Evolutionary conservation across 1,284 basidiomycete genomes (phyloP).

Genomic region (Cutaneotrichosporon dermatis): DNA sequence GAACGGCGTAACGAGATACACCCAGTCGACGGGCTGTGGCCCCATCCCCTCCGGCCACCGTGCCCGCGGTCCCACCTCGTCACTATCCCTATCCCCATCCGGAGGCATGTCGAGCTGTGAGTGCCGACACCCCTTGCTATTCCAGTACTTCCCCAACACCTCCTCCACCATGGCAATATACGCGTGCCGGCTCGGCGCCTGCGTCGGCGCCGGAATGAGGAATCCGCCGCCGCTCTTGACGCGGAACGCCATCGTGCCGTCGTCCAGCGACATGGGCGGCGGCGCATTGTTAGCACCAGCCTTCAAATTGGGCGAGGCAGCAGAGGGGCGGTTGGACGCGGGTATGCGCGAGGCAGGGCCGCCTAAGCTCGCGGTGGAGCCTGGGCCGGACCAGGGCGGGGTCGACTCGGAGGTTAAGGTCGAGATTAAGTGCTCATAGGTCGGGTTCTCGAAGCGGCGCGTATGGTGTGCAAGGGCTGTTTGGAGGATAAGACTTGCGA

Average conservation of each 20-base stretch:
- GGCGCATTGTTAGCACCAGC: not conserved
- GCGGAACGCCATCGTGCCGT: conserved; percentile 8
- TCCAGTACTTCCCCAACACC: conserved; percentile 42
- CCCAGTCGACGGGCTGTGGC: conserved; percentile 35
- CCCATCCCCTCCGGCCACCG: conserved; percentile 10
- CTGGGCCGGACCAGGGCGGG: not conserved
- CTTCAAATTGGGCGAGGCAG: not conserved
- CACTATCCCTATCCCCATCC: not conserved
- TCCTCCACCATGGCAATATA: conserved; percentile 39
- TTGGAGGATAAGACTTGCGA: conserved; percentile 32
- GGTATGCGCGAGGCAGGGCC: no score
- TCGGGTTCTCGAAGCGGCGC: conserved; percentile 42
- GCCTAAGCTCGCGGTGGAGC: no score
- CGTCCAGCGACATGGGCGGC: conserved; percentile 14
- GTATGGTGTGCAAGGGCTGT: conserved; percentile 43
- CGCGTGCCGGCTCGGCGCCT: conserved; percentile 34
- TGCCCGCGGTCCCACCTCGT: conserved; percentile 1
- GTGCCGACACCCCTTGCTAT: conserved; percentile 23
- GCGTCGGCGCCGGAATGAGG: conserved; percentile 36
- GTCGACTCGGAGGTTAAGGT: conserved; percentile 37
- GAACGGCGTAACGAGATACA: conserved; percentile 44
- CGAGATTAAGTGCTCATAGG: conserved; percentile 44
- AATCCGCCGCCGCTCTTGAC: conserved; percentile 12
- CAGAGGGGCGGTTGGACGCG: not conserved
- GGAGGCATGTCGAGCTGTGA: not conserved